Percentiles rank a stretch among this genome's conserved stretches.
Conservation (phyloP, 2,329 filamentous ascomycete species). For the Cyclaneusma minus region DNA sequence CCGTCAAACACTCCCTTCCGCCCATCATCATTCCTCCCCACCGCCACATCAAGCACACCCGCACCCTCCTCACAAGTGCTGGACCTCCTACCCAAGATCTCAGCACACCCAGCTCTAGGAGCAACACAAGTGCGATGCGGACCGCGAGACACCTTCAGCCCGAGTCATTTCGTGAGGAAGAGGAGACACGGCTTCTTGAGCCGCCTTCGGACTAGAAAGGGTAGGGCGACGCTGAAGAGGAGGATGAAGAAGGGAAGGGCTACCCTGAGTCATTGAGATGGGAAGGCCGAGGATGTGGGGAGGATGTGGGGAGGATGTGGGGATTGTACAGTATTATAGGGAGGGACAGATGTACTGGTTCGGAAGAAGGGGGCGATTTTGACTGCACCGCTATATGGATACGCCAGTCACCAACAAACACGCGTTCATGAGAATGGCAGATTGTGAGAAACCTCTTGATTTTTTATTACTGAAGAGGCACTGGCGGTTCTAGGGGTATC, state of each 20-base stretch:
- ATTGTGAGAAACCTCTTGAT: too few species aligned
- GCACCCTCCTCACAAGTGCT: slow-evolving; percentile 3
- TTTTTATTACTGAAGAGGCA: too few species aligned
- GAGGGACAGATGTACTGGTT: too few species aligned
- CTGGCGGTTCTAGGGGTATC: too few species aligned
- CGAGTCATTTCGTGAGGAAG: slow-evolving; percentile 21
- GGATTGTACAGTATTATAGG: background rate
- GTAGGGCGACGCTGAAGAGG: slow-evolving; percentile 14
- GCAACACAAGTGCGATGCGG: slow-evolving; percentile 17
- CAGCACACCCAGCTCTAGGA: slow-evolving; percentile 15
- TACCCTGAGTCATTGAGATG: slow-evolving; percentile 18
- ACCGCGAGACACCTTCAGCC: slow-evolving; percentile 18
- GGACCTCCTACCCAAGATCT: slow-evolving; percentile 17
- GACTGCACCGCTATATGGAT: too few species aligned
- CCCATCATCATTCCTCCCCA: slow-evolving; percentile 12
- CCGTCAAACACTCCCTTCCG: slow-evolving; percentile 8
- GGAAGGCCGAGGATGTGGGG: background rate
- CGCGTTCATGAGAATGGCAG: too few species aligned
- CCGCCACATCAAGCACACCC: slow-evolving; percentile 4
- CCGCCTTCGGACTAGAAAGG: slow-evolving; percentile 17
- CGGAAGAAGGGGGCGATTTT: too few species aligned
- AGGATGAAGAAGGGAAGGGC: slow-evolving; percentile 17
- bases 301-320: background rate
- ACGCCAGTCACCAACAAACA: too few species aligned
- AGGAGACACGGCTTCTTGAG: slow-evolving; percentile 20